A percentile compares a stretch with the other conserved stretches of the same genome.
Evolutionary conservation across 2,329 filamentous ascomycete genomes (phyloP).

Genomic region (Alternaria rosae): DNA sequence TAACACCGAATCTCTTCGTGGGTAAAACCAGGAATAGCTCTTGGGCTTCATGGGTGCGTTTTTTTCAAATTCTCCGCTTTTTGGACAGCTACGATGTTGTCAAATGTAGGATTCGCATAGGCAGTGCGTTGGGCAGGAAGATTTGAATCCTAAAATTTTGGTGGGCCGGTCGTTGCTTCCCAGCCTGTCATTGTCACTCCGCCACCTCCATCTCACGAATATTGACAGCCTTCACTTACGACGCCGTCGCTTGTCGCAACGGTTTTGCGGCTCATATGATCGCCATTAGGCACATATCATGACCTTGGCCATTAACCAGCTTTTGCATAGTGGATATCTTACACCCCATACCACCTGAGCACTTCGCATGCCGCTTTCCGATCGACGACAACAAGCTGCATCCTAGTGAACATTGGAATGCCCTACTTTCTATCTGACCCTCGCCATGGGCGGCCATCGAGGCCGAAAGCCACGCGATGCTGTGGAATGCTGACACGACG

Average conservation of each 20-base stretch:
- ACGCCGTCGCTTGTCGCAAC: not conserved
- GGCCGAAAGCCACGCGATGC: slow-evolving; percentile 16
- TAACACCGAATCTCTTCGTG: not conserved
- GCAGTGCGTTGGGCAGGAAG: not conserved
- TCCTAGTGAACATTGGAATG: not conserved
- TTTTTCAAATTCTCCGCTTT: not conserved
- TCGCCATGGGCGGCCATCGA: not conserved
- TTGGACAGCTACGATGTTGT: not conserved
- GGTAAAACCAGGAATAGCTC: no score
- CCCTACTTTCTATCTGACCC: not conserved
- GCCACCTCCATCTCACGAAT: not conserved
- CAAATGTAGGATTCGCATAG: not conserved
- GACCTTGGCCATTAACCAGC: slow-evolving; percentile 9
- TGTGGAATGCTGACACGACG: slow-evolving; percentile 18
- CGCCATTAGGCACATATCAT: slow-evolving; percentile 5
- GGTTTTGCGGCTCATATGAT: slow-evolving; percentile 18
- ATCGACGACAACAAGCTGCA: not conserved
- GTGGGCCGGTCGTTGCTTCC: not conserved
- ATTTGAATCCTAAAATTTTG: not conserved
- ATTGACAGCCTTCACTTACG: not conserved
- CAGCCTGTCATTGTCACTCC: not conserved
- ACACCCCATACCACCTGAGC: not conserved
- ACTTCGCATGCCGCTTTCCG: not conserved
- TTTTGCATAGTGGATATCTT: slow-evolving; percentile 13
- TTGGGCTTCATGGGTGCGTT: not conserved